Evolutionary conservation across 495 filamentous ascomycete genomes (phyloP).

Genomic region (Podospora tetraspora): DNA sequence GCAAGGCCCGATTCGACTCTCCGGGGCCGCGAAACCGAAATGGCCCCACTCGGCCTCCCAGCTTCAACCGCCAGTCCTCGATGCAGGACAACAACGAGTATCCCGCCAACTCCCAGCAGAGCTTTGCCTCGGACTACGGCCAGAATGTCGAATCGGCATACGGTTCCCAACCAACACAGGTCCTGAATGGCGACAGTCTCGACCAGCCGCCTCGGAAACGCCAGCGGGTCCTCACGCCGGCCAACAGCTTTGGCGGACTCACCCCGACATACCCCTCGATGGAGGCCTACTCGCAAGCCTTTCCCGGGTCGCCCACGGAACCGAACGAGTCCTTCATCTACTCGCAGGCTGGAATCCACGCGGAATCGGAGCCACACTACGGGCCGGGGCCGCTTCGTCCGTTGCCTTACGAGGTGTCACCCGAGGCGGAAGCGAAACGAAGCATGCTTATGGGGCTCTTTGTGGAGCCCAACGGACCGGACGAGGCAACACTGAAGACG

Average conservation of each 20-base stretch:
- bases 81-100: conserved; percentile 55
- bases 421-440: conserved; percentile 66
- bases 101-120: conserved; percentile 46
- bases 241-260: conserved; percentile 44
- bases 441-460: conserved; percentile 83
- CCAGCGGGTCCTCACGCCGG: conserved; percentile 42
- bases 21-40: conserved; percentile 60
- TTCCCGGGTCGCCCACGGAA: conserved; percentile 68
- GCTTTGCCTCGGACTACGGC: conserved; percentile 41
- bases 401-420: conserved; percentile 60
- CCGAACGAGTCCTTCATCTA: conserved; percentile 80
- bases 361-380: conserved; percentile 49
- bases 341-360: conserved; percentile 51
- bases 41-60: conserved; percentile 43
- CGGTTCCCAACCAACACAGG: conserved; percentile 37
- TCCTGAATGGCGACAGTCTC: conserved; percentile 47
- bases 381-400: conserved; percentile 59
- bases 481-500: conserved; percentile 41
- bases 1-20: conserved; percentile 89
- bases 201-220: conserved; percentile 83
- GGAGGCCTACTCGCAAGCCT: conserved; percentile 44
- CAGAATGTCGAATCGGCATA: conserved; percentile 45
- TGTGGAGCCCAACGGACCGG: conserved; percentile 61
- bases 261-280: conserved; percentile 41
- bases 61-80: conserved; percentile 51